Percentiles rank a stretch among this genome's conserved stretches.
Conservation (phyloP, 768 basidiomycete species). For the Phanerochaete carnosa region DNA sequence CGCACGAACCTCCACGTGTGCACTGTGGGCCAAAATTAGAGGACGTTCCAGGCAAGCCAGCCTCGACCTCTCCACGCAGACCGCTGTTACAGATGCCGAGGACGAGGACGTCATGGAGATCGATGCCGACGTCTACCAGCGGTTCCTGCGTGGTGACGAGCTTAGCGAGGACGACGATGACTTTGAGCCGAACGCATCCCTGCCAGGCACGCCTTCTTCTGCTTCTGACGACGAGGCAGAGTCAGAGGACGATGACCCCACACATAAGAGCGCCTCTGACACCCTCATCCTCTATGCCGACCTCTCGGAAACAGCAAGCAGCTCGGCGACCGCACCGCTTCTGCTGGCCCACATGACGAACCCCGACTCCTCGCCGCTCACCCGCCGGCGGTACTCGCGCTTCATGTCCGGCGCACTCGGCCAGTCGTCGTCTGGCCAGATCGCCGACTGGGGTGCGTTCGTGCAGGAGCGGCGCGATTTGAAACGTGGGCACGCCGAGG, state of each 20-base stretch:
- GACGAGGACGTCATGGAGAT: constrained; percentile 17
- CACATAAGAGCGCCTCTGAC: constrained; percentile 37
- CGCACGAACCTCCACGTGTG: background rate
- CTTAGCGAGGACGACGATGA: constrained; percentile 43
- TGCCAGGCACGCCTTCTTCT: background rate
- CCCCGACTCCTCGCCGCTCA: constrained; percentile 42
- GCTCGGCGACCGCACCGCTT: constrained; percentile 37
- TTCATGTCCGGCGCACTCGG: constrained; percentile 23
- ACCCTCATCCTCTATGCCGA: constrained; percentile 52
- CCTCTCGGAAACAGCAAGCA: constrained; percentile 35
- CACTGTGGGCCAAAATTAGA: constrained; percentile 9
- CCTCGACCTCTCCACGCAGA: background rate
- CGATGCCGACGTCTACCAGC: constrained; percentile 44
- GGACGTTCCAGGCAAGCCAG: background rate
- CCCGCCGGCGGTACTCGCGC: constrained; percentile 41
- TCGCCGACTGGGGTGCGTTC: constrained; percentile 25
- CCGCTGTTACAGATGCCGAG: background rate
- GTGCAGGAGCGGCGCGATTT: constrained; percentile 26
- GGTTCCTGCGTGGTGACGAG: constrained; percentile 59
- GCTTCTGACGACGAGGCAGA: constrained; percentile 4
- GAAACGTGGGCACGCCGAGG: constrained; percentile 6
- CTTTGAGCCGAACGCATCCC: constrained; percentile 19
- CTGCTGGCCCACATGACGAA: constrained; percentile 54
- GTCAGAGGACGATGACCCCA: constrained; percentile 11
- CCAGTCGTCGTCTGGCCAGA: constrained; percentile 6